phyloP scores from a whole-genome alignment of 1,139 yeast species.

The Taphrina flavorubra region DNA sequence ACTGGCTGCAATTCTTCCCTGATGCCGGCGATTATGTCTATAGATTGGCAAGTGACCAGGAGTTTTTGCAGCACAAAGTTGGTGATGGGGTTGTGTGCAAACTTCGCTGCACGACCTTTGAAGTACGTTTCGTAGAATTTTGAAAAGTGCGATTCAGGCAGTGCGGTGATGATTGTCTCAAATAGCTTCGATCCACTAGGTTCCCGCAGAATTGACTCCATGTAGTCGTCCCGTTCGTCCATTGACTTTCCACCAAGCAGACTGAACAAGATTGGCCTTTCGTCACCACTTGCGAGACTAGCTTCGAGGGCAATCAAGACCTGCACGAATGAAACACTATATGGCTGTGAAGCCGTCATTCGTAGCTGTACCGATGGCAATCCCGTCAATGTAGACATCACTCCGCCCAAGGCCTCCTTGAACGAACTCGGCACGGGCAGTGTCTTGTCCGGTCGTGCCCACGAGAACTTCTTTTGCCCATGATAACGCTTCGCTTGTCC shows the following conservation, averaged over 20 bases:
- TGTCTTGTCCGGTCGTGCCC: constrained; percentile 29
- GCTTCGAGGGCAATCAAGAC: constrained; percentile 46
- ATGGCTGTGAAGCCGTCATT: constrained; percentile 28
- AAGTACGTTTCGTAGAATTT: constrained; percentile 74
- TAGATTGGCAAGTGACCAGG: constrained; percentile 63
- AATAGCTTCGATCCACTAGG: constrained; percentile 91
- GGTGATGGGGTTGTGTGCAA: constrained; percentile 82
- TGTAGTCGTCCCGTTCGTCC: constrained; percentile 74
- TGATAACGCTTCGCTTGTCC: constrained; percentile 33
- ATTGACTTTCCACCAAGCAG: constrained; percentile 56
- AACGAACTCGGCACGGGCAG: constrained; percentile 36
- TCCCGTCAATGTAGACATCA: constrained; percentile 15
- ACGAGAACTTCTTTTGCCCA: constrained; percentile 34
- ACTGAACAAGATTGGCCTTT: constrained; percentile 45
- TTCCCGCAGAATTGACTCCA: constrained; percentile 82
- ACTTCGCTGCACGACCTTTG: constrained; percentile 70
- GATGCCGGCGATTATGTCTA: constrained; percentile 64
- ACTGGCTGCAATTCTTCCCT: constrained; percentile 74
- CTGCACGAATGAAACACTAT: constrained; percentile 35
- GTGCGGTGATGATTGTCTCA: constrained; percentile 68
- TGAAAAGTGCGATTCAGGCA: constrained; percentile 70
- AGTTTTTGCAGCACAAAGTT: constrained; percentile 78
- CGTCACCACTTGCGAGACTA: constrained; percentile 41
- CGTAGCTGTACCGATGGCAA: constrained; percentile 31
- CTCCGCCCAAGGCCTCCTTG: constrained; percentile 19